These are phyloP conservation scores for Laetiporus sulphureus DNA, from an alignment of 1,284 basidiomycete genomes.

Conservation along the genomic window DNA sequence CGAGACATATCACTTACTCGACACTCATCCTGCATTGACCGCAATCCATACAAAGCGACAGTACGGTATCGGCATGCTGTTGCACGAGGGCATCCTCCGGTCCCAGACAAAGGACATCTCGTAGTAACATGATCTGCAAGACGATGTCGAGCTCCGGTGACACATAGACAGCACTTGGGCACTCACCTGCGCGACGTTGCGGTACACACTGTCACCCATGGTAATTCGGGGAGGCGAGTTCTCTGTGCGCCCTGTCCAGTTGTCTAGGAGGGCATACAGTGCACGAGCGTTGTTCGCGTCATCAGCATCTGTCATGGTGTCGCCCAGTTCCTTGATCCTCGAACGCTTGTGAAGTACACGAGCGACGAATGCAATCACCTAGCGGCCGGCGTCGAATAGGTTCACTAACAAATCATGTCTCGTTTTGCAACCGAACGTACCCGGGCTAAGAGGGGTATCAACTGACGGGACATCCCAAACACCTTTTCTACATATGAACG, in stretches of 20 bases:
- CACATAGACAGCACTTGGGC: constrained; percentile 4
- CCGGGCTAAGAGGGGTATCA: constrained; percentile 27
- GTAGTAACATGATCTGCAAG: constrained; percentile 41
- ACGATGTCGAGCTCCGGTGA: constrained; percentile 1
- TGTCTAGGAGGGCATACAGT: constrained; percentile 20
- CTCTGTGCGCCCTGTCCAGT: constrained; percentile 20
- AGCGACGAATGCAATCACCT: constrained; percentile 21
- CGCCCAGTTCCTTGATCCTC: neutral
- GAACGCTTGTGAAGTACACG: constrained; percentile 10
- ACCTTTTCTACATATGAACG: constrained; percentile 38
- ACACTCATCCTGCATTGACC: constrained; percentile 26
- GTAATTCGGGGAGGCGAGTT: constrained; percentile 19
- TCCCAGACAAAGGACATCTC: constrained; percentile 34
- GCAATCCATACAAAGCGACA: constrained; percentile 26
- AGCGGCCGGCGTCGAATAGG: constrained; percentile 1
- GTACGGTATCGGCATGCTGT: constrained; percentile 21
- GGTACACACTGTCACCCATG: constrained; percentile 29
- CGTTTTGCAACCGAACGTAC: constrained; percentile 14
- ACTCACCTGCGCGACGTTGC: constrained; percentile 28
- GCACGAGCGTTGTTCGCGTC: constrained; percentile 19
- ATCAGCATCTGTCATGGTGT: constrained; percentile 4
- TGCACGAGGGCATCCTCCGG: constrained; percentile 33
- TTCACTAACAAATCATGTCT: neutral
- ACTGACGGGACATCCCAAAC: constrained; percentile 35
- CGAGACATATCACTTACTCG: constrained; percentile 25